A percentile compares a stretch with the other conserved stretches of the same genome.
phyloP scores from a whole-genome alignment of 805 yeast species.

The Pichia eremophila region DNA sequence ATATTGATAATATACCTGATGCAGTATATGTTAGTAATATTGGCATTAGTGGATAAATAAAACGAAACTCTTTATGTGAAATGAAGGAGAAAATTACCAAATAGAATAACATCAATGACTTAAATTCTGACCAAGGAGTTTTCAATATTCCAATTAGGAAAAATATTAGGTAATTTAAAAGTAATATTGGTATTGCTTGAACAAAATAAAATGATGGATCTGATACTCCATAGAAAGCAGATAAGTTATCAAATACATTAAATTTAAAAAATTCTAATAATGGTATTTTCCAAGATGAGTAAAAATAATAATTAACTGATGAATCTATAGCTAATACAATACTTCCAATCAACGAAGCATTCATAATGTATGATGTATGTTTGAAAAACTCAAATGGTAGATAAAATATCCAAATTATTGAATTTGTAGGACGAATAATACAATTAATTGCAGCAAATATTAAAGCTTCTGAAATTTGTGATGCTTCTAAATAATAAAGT shows the following conservation, averaged over 20 bases:
- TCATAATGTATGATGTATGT: slow-evolving; percentile 1
- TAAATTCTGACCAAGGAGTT: slow-evolving; percentile 16
- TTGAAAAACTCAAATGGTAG: slow-evolving; percentile 33
- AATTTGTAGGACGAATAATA: slow-evolving; percentile 78
- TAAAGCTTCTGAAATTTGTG: slow-evolving; percentile 18
- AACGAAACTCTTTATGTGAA: slow-evolving; percentile 85
- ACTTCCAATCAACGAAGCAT: slow-evolving; percentile 5
- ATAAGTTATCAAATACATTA: slow-evolving; percentile 63
- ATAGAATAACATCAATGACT: slow-evolving; percentile 29
- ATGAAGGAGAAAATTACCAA: slow-evolving; percentile 52
- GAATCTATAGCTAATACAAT: slow-evolving; percentile 30
- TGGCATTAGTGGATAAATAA: slow-evolving; percentile 80
- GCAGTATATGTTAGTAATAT: slow-evolving; percentile 47
- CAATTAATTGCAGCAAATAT: slow-evolving; percentile 52
- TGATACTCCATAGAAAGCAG: slow-evolving; percentile 77
- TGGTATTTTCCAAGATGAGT: slow-evolving; percentile 51
- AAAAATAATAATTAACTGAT: slow-evolving; percentile 50
- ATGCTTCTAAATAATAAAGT: slow-evolving; percentile 50
- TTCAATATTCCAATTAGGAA: slow-evolving; percentile 34
- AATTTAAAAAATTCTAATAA: slow-evolving; percentile 62
- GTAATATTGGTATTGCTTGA: slow-evolving; percentile 74
- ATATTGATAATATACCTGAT: slow-evolving; percentile 21
- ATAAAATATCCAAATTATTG: slow-evolving; percentile 59
- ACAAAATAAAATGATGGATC: slow-evolving; percentile 77
- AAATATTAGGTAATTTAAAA: slow-evolving; percentile 59